phyloP scores from a whole-genome alignment of 805 yeast genomes.

The Starmerella floris region DNA sequence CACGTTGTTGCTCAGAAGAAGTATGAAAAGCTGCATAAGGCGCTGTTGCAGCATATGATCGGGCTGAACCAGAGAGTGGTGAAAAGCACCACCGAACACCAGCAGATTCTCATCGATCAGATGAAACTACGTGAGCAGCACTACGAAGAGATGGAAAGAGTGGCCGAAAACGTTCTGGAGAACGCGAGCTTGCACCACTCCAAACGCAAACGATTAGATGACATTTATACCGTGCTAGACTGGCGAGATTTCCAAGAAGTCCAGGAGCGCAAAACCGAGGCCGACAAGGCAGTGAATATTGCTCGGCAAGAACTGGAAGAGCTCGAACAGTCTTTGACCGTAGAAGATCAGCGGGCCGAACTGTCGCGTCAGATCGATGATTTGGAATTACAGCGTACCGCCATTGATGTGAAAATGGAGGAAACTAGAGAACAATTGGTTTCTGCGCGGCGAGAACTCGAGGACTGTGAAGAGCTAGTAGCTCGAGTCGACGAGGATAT shows the following conservation, averaged over 20 bases:
- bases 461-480: neutral
- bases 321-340: no score
- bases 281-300: neutral
- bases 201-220: neutral
- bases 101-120: neutral
- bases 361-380: neutral
- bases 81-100: neutral
- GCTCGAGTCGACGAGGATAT: neutral
- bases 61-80: constrained; percentile 31
- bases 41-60: constrained; percentile 27
- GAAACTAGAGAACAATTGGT: no score
- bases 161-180: neutral
- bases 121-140: constrained; percentile 22
- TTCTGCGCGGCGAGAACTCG: neutral
- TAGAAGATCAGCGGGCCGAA: neutral
- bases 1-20: constrained; percentile 59
- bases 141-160: neutral
- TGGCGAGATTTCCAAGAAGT: neutral
- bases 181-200: neutral
- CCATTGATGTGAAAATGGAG: no score
- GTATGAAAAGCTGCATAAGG: constrained; percentile 59
- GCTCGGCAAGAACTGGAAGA: neutral
- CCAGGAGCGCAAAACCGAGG: neutral
- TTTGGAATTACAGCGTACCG: no score
- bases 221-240: neutral